Conservation (phyloP, 345 rosid species). For the Acer saccharum region DNA sequence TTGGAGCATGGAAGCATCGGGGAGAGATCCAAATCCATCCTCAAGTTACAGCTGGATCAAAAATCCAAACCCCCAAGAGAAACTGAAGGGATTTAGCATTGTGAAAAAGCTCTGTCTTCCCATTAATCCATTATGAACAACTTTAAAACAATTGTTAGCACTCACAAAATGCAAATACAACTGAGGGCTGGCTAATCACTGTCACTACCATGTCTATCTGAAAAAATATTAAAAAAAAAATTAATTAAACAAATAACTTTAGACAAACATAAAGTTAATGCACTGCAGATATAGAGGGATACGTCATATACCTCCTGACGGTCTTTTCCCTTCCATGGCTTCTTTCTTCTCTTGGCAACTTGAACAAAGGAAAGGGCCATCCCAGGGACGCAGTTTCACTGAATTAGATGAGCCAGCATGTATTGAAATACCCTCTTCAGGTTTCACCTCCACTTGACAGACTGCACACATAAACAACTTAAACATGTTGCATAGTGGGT, state of each 20-base stretch:
- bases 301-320: conserved; percentile 62
- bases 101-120: conserved; percentile 35
- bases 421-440: conserved; percentile 93
- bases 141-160: conserved; percentile 43
- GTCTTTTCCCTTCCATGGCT: conserved; percentile 97
- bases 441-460: conserved; percentile 97
- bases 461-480: conserved; percentile 96
- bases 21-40: conserved; percentile 22
- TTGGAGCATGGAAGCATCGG: conserved; percentile 20
- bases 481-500: conserved; percentile 97
- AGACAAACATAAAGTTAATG: neutral
- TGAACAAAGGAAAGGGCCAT: conserved; percentile 97
- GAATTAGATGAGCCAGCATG: conserved; percentile 69
- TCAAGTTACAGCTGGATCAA: conserved; percentile 29
- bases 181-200: conserved; percentile 69
- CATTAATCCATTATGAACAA: conserved; percentile 27
- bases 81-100: conserved; percentile 29
- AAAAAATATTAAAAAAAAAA: conserved; percentile 23
- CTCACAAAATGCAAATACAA: conserved; percentile 18
- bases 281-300: conserved; percentile 6
- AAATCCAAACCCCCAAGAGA: conserved; percentile 27
- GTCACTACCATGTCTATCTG: conserved; percentile 85
- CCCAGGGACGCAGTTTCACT: conserved; percentile 87
- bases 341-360: conserved; percentile 99
- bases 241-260: conserved; percentile 22